A percentile compares a stretch with the other conserved stretches of the same genome.
Evolutionary conservation across 306 rosid species (phyloP).

Genomic region (Ceratonia siliqua): DNA sequence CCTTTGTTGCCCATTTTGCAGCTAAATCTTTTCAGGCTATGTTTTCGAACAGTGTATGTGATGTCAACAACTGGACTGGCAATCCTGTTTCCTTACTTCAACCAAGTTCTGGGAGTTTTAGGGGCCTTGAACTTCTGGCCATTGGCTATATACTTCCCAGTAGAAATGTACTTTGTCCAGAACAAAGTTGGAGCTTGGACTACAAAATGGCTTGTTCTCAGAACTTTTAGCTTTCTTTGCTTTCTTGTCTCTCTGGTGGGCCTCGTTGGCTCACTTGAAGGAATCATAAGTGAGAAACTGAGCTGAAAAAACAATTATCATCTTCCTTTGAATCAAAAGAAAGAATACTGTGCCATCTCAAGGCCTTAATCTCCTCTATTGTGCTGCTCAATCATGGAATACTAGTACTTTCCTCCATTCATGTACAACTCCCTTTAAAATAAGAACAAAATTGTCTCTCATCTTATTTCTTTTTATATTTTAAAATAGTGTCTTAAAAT

Average conservation of each 20-base stretch:
- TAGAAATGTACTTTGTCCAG: slow-evolving; percentile 82
- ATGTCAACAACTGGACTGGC: slow-evolving; percentile 72
- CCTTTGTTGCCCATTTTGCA: slow-evolving; percentile 55
- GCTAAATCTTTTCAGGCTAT: slow-evolving; percentile 54
- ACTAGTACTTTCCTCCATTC: too few relatives aligned
- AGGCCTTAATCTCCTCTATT: too few relatives aligned
- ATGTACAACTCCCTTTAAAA: too few relatives aligned
- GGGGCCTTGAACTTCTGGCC: slow-evolving; percentile 95
- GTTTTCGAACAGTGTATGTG: slow-evolving; percentile 73
- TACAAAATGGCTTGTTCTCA: slow-evolving; percentile 63
- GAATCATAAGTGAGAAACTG: slow-evolving; percentile 54
- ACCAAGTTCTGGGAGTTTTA: slow-evolving; percentile 68
- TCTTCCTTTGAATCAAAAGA: not conserved
- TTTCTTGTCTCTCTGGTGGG: slow-evolving; percentile 56
- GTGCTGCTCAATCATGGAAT: too few relatives aligned
- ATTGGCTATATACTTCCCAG: slow-evolving; percentile 72
- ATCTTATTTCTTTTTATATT: too few relatives aligned
- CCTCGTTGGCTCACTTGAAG: slow-evolving; percentile 73
- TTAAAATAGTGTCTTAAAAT: too few relatives aligned
- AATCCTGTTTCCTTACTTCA: slow-evolving; percentile 82
- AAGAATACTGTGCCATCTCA: too few relatives aligned
- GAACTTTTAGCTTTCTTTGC: slow-evolving; percentile 64
- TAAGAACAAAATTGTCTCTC: too few relatives aligned
- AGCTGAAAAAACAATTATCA: slow-evolving; percentile 9
- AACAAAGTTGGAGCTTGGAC: slow-evolving; percentile 73